Percentiles rank a stretch among this genome's conserved stretches.
phyloP scores from a whole-genome alignment of 768 basidiomycete species.

The Stropharia rugosoannulata region DNA sequence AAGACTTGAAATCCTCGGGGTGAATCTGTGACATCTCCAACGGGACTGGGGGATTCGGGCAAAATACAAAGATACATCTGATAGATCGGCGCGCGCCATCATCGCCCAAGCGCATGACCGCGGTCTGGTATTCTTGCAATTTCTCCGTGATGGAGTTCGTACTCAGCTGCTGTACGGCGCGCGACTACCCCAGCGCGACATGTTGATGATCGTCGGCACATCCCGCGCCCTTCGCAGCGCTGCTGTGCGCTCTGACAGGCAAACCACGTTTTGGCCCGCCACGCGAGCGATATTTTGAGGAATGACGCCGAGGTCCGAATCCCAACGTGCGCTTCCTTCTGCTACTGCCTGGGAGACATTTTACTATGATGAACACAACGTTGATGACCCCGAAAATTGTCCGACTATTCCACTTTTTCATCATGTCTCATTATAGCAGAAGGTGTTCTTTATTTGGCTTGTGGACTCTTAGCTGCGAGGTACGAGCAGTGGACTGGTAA shows the following conservation, averaged over 20 bases:
- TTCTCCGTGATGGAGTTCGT: neutral
- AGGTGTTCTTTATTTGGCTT: neutral
- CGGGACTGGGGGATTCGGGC: neutral
- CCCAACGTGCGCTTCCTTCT: neutral
- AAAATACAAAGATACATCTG: neutral
- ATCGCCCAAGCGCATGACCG: neutral
- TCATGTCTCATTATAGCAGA: neutral
- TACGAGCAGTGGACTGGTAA: no score
- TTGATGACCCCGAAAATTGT: conserved; percentile 1
- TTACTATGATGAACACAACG: neutral
- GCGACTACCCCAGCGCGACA: neutral
- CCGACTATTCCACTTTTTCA: neutral
- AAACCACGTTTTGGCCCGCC: conserved; percentile 7
- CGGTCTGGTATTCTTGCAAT: neutral
- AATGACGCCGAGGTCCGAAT: neutral
- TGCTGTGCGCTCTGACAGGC: neutral
- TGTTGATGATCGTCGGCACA: neutral
- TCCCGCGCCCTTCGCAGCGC: neutral
- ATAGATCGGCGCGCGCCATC: neutral
- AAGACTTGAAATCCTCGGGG: neutral
- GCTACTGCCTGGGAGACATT: neutral
- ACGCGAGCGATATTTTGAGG: conserved; percentile 4
- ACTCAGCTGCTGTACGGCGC: neutral
- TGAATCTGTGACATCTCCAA: neutral
- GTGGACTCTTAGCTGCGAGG: no score